Evolutionary conservation across 495 filamentous ascomycete species (phyloP).

Genomic region (Hypoxylon subgilvum): DNA sequence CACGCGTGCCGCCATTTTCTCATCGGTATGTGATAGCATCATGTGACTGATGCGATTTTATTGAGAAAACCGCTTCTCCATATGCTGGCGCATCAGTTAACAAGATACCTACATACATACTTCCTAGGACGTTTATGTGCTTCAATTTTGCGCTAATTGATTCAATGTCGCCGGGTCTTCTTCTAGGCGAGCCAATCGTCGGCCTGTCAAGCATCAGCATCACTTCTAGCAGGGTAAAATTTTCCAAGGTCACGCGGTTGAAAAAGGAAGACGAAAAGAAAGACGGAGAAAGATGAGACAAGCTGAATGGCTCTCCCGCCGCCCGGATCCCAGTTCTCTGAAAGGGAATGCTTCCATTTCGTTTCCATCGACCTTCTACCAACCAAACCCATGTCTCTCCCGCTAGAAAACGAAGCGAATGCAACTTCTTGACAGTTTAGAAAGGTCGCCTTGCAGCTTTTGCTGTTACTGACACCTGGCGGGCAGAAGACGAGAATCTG

Average conservation of each 20-base stretch:
- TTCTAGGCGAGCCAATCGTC: slow-evolving; percentile 18
- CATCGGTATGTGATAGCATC: slow-evolving; percentile 3
- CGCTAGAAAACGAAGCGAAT: slow-evolving; percentile 19
- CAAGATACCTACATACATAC: slow-evolving; percentile 1
- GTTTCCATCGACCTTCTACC: slow-evolving; percentile 36
- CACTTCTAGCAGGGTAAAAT: slow-evolving; percentile 25
- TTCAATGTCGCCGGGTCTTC: slow-evolving; percentile 3
- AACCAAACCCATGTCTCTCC: slow-evolving; percentile 24
- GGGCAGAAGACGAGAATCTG: too few species aligned
- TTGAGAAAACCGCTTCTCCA: slow-evolving; percentile 17
- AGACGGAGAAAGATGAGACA: slow-evolving; percentile 4
- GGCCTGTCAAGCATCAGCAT: slow-evolving; percentile 20
- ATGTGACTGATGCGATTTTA: slow-evolving; percentile 17
- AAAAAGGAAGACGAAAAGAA: slow-evolving; percentile 19
- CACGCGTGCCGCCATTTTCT: slow-evolving; percentile 2
- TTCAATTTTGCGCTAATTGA: slow-evolving; percentile 14
- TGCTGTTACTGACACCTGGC: not conserved
- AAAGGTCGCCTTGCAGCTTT: slow-evolving; percentile 31
- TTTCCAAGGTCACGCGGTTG: slow-evolving; percentile 28
- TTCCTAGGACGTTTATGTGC: slow-evolving; percentile 21
- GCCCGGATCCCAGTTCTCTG: slow-evolving; percentile 7
- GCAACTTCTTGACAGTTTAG: slow-evolving; percentile 6
- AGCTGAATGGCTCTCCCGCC: slow-evolving; percentile 4
- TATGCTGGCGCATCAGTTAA: too few species aligned
- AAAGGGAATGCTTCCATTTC: slow-evolving; percentile 34